phyloP scores from a whole-genome alignment of 2,329 filamentous ascomycete genomes.

The Botrytis cinerea region DNA sequence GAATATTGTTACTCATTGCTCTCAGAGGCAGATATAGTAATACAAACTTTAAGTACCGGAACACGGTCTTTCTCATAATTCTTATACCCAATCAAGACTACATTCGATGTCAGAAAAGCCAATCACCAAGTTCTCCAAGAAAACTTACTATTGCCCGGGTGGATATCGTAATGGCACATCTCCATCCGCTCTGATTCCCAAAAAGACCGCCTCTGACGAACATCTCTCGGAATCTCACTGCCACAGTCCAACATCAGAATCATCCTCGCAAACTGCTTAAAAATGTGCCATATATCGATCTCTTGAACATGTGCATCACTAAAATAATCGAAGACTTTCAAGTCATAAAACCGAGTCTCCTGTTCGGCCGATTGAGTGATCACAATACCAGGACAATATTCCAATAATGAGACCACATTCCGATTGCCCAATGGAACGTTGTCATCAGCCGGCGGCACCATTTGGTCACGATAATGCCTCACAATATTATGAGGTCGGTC shows the following conservation, averaged over 20 bases:
- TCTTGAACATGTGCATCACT: background rate
- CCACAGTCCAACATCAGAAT: constrained; percentile 6
- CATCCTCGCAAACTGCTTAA: constrained; percentile 19
- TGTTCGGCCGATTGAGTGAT: background rate
- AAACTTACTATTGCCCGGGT: constrained; percentile 15
- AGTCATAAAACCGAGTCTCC: background rate
- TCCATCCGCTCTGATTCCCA: background rate
- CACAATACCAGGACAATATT: constrained; percentile 10
- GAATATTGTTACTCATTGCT: background rate
- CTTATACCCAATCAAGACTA: constrained; percentile 18
- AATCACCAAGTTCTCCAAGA: too few species aligned
- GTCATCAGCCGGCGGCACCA: background rate
- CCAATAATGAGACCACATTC: constrained; percentile 1
- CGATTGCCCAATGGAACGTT: background rate
- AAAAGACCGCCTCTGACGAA: background rate
- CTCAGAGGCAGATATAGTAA: background rate
- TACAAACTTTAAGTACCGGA: constrained; percentile 15
- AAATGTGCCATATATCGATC: constrained; percentile 10
- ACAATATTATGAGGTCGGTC: background rate
- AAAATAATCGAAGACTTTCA: background rate
- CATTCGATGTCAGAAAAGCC: background rate
- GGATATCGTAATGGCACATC: constrained; percentile 19
- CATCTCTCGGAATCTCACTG: background rate
- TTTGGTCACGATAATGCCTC: background rate
- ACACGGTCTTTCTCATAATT: background rate